Evolutionary conservation across 2,329 filamentous ascomycete species (phyloP), one percentile per base, ranked within the genome.

Genomic region (Calonectria pteridis): DNA sequence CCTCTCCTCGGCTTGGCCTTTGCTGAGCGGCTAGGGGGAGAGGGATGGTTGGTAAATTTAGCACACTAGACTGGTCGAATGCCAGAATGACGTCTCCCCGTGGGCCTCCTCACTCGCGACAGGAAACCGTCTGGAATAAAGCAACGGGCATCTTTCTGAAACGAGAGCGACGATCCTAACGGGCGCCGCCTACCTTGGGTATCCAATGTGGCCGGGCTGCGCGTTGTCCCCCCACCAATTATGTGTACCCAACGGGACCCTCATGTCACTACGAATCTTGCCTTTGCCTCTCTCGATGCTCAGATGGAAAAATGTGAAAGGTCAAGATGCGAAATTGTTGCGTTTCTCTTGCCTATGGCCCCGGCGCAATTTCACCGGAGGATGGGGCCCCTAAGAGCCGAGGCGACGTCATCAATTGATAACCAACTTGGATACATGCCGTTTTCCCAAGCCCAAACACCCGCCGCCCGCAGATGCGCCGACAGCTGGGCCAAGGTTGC

Each of bases 321-420:
- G 50, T 23, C 23, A 43, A 53, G 31, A 49, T n/a, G 18, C 20
- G 4, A 18, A 33, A 20, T 33, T 46, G 20, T 37, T 66, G 43
- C 26, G 28, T 37, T 35, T 51, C 23, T 59, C 40, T 20, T 53
- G 23, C 46, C n/a, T 35, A 49, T 49, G 69, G 37, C 55, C 59
- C 65, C 46, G 51, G 14, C 58, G 58, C 58, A 72, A 72, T 72
- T 67, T 72, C 70, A 46, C 50, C 23, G 29, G 70, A 72, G 29
- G 49, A 65, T 9, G 37, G 53, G 28, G 10, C 50, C 49, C 53
- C 58, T 55, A 23, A 20, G 53, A 66, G 53, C 31, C 29, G 46
- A 67, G 59, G 65, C 70, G 55, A 72, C 71, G 71, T 73, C 71
- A 73, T 69, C 71, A 69, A 43, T 59, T 55, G 26, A 65, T 26